Conservation (phyloP, 2,329 filamentous ascomycete genomes). For the Stagonosporopsis vannaccii region DNA sequence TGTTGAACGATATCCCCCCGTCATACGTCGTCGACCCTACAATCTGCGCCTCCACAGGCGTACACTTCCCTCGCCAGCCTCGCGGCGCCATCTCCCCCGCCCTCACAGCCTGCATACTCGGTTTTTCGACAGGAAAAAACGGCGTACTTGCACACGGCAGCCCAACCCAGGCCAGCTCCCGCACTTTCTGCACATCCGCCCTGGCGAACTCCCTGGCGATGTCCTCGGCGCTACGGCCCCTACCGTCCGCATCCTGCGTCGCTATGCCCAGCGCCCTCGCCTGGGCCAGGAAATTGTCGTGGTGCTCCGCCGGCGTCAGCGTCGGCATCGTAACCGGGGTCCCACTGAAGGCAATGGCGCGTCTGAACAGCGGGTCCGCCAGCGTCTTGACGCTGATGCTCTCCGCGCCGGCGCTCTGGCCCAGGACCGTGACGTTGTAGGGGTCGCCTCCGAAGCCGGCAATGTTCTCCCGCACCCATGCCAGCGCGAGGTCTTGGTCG, state of each 20-base stretch:
- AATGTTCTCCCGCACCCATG: constrained; percentile 48
- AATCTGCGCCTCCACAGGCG: constrained; percentile 22
- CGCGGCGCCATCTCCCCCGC: constrained; percentile 7
- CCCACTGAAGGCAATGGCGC: constrained; percentile 23
- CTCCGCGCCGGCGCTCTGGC: constrained; percentile 56
- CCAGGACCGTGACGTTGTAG: constrained; percentile 47
- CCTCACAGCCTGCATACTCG: constrained; percentile 12
- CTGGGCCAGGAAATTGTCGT: constrained; percentile 19
- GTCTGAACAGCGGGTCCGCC: constrained; percentile 22
- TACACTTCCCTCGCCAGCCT: constrained; percentile 4
- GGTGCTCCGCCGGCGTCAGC: constrained; percentile 22
- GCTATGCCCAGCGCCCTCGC: constrained; percentile 11
- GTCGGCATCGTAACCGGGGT: constrained; percentile 26
- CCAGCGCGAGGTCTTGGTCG: constrained; percentile 46
- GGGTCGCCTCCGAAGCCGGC: constrained; percentile 47
- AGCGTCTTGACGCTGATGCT: constrained; percentile 21
- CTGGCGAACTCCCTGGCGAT: constrained; percentile 16
- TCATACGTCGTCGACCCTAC: constrained; percentile 26
- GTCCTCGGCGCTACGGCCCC: background rate
- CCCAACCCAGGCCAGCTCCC: constrained; percentile 25
- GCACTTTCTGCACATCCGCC: constrained; percentile 12
- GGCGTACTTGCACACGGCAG: constrained; percentile 19
- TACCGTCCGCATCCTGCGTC: background rate
- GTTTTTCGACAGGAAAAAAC: constrained; percentile 17
- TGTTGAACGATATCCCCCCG: constrained; percentile 28